phyloP scores from a whole-genome alignment of 441 rosid species.

The Omphalea diandra region DNA sequence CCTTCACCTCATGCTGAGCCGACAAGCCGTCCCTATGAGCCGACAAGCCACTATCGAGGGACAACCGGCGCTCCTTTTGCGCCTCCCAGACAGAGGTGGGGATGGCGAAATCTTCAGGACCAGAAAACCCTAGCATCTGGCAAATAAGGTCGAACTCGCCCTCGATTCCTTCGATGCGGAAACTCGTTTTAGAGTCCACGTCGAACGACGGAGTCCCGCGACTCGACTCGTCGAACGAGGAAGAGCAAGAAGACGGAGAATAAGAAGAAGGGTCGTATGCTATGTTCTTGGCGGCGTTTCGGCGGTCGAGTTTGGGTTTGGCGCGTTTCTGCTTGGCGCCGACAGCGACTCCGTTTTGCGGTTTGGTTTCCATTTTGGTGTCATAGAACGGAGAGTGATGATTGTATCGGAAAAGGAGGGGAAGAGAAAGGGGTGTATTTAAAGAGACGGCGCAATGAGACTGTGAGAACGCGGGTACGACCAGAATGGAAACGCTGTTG shows the following conservation, averaged over 20 bases:
- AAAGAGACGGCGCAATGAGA: too few relatives aligned
- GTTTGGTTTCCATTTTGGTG: not conserved
- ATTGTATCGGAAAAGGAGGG: not conserved
- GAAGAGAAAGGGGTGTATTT: not conserved
- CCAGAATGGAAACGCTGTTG: not conserved
- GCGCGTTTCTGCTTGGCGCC: constrained; percentile 20
- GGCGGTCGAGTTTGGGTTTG: constrained; percentile 36
- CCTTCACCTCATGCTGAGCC: not conserved
- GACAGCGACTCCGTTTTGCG: not conserved
- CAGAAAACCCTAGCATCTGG: constrained; percentile 29
- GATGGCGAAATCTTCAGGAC: constrained; percentile 40
- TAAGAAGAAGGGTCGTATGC: constrained; percentile 33
- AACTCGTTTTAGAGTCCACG: constrained; percentile 30
- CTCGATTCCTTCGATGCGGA: constrained; percentile 32
- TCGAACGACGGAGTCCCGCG: constrained; percentile 18
- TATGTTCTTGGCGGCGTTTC: constrained; percentile 40
- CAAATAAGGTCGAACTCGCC: constrained; percentile 38
- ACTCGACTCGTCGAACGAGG: not conserved
- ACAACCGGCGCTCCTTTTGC: constrained; percentile 23
- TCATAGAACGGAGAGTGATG: not conserved
- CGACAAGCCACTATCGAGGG: constrained; percentile 1
- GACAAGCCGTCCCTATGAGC: not conserved
- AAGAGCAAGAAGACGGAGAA: constrained; percentile 10
- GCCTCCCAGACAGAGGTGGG: constrained; percentile 39
- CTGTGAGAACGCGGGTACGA: not conserved